Percentiles rank a stretch among this genome's conserved stretches.
Evolutionary conservation across 768 basidiomycete species (phyloP).

Genomic region (Tulasnella calospora): DNA sequence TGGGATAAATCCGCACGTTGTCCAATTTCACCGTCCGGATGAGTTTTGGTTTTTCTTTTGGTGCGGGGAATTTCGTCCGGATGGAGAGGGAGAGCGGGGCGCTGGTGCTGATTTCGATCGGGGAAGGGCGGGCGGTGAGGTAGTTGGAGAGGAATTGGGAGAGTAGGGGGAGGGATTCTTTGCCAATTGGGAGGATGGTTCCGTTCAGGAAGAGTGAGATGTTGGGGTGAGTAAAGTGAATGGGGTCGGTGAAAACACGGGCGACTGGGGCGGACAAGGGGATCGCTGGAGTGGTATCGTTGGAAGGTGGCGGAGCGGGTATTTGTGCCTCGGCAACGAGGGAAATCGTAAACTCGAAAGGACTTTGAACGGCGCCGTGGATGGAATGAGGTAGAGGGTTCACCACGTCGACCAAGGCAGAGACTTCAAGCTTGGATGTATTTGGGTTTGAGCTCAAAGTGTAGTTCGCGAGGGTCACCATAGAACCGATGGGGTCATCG

Average conservation of each 20-base stretch:
- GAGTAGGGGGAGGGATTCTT: conserved; percentile 15
- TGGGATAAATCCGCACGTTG: conserved; percentile 66
- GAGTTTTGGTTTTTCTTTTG: conserved; percentile 57
- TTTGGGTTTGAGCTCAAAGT: not conserved
- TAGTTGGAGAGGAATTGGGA: conserved; percentile 26
- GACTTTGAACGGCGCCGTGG: conserved; percentile 9
- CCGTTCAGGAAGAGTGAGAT: conserved; percentile 23
- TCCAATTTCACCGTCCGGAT: conserved; percentile 67
- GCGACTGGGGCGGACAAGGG: conserved; percentile 1
- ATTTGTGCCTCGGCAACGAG: not conserved
- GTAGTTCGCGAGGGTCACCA: conserved; percentile 13
- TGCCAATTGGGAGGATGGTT: conserved; percentile 18
- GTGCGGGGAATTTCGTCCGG: conserved; percentile 57
- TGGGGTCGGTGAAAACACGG: not conserved
- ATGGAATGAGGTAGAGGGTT: conserved; percentile 14
- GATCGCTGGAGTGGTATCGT: conserved; percentile 8
- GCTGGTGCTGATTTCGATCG: conserved; percentile 44
- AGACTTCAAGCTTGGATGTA: not conserved
- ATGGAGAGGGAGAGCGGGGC: conserved; percentile 46
- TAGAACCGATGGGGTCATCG: not conserved
- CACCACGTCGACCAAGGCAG: not conserved
- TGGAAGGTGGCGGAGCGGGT: not conserved
- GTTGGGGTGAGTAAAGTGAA: conserved; percentile 10
- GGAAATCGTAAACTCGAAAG: conserved; percentile 13
- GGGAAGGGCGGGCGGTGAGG: conserved; percentile 43